Base-by-base conservation (phyloP, 2,329 filamentous ascomycete species). In the Fonsecaea erecta region DNA sequence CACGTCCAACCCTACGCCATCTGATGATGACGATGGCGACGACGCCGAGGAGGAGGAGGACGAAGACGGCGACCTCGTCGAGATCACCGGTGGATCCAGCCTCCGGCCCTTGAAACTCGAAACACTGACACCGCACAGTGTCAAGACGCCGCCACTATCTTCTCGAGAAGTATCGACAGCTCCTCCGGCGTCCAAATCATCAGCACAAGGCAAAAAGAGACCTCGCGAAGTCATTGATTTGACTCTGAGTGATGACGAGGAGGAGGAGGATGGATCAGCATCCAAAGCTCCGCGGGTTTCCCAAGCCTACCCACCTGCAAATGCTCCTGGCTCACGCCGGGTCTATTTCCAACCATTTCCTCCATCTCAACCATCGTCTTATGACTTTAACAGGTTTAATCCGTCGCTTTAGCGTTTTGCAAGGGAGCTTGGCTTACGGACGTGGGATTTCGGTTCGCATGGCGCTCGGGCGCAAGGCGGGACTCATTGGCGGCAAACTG, bases 151-250 rank as follows among this genome's bases (percentile, higher is more conserved):
- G 48, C 70, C 73, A 34, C 60, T 71, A 14, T 71, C 70, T 34
- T 75, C 72, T 11, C 72, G 74, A 26, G 73, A 74, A 60, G 70
- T 71, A n/a, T 74, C 74, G 30, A 67, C 60, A 12, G 68, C 66
- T 34, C 65, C 65, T 56, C 68, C 53, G 26, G 58, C 57, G 11
- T 60, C 64, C 12, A 62, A 63, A 26, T 57, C 55, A 8, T 54
- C 74, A 51, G 28, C 43, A 18, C 48, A 52, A 8, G 26, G n/a
- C 30, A 79, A 75, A 52, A 86, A 85, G 70, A 75, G 83, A 62
- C 73, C 81, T 14, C 78, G 78, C 32, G 74, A 79, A 66, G 78
- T 85, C n/a, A 85, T 85, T 66, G 84, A 86, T 69, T 74, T 86
- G 46, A 85, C 83, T 3, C 77, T 79, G 14, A 85, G 82, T 70